Evolutionary conservation across 1,284 basidiomycete genomes (phyloP).

Genomic region (Ceratobasidium sp.): DNA sequence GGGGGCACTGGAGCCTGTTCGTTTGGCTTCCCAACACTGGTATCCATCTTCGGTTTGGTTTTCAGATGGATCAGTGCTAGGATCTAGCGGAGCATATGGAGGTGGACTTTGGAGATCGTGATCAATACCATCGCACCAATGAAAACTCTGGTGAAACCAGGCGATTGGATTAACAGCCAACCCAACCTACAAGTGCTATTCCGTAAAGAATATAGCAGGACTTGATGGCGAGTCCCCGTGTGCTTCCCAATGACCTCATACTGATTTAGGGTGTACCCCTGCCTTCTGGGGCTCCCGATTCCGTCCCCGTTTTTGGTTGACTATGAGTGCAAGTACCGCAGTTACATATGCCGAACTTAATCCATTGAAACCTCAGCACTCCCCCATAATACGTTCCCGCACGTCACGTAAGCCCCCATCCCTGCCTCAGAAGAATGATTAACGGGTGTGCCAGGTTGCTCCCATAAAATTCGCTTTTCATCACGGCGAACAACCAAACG

Average conservation of each 20-base stretch:
- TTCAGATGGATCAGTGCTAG: constrained; percentile 81
- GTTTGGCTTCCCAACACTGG: constrained; percentile 80
- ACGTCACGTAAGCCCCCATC: not conserved
- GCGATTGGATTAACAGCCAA: constrained; percentile 85
- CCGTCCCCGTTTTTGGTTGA: constrained; percentile 71
- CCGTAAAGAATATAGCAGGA: constrained; percentile 74
- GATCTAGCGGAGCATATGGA: constrained; percentile 72
- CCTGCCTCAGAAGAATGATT: not conserved
- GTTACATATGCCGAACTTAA: constrained; percentile 73
- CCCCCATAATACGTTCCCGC: constrained; percentile 51
- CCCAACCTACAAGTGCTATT: constrained; percentile 82
- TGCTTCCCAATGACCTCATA: not conserved
- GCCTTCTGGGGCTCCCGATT: constrained; percentile 58
- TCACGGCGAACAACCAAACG: constrained; percentile 16
- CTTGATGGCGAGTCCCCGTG: constrained; percentile 59
- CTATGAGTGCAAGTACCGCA: constrained; percentile 80
- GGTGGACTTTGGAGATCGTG: constrained; percentile 55
- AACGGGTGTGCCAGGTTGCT: not conserved
- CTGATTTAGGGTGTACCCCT: constrained; percentile 10
- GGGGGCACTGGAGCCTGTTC: constrained; percentile 57
- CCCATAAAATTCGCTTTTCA: not conserved
- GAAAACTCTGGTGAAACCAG: constrained; percentile 57
- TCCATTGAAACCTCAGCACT: constrained; percentile 15
- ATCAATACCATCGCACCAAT: not conserved
- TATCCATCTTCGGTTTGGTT: constrained; percentile 77